Evolutionary conservation across 2,329 filamentous ascomycete species (phyloP).

Genomic region (Coniella vitis): DNA sequence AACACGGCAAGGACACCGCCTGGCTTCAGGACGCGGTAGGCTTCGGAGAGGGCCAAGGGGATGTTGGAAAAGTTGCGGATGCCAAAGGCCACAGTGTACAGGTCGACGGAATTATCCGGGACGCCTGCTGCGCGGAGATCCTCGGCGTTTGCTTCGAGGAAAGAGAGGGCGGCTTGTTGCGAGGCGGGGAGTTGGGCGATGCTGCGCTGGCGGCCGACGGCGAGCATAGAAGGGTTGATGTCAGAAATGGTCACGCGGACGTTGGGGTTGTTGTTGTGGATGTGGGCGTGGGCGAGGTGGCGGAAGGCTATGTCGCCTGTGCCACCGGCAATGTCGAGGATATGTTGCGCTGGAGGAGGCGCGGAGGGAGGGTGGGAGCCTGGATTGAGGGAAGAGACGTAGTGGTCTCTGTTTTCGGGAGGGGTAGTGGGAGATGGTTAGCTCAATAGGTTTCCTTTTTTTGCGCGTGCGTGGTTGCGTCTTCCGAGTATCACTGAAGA

Average conservation of each 20-base stretch:
- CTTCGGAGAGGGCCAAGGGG: slow-evolving; percentile 72
- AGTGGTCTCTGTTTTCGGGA: slow-evolving; percentile 64
- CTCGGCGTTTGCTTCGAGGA: slow-evolving; percentile 89
- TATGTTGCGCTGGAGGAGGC: slow-evolving; percentile 51
- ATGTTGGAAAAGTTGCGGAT: slow-evolving; percentile 97
- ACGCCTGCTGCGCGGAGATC: slow-evolving; percentile 54
- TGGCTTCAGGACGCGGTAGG: slow-evolving; percentile 82
- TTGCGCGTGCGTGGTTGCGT: too few relatives aligned
- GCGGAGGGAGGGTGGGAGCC: slow-evolving; percentile 46
- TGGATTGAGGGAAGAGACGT: slow-evolving; percentile 85
- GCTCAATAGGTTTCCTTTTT: too few relatives aligned
- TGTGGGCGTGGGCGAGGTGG: slow-evolving; percentile 80
- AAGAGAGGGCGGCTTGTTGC: slow-evolving; percentile 45
- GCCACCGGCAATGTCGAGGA: slow-evolving; percentile 94
- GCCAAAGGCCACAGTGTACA: slow-evolving; percentile 96
- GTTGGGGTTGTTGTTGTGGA: slow-evolving; percentile 61
- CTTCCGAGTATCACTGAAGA: too few relatives aligned
- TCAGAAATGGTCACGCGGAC: slow-evolving; percentile 39
- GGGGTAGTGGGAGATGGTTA: background rate
- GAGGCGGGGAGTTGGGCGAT: slow-evolving; percentile 24
- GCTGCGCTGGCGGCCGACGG: slow-evolving; percentile 38
- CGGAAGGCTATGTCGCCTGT: slow-evolving; percentile 98
- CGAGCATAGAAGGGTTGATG: slow-evolving; percentile 39
- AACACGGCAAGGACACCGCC: slow-evolving; percentile 95
- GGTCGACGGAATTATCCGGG: slow-evolving; percentile 66